phyloP scores from a whole-genome alignment of 805 yeast species.

The Ogataea pini region DNA sequence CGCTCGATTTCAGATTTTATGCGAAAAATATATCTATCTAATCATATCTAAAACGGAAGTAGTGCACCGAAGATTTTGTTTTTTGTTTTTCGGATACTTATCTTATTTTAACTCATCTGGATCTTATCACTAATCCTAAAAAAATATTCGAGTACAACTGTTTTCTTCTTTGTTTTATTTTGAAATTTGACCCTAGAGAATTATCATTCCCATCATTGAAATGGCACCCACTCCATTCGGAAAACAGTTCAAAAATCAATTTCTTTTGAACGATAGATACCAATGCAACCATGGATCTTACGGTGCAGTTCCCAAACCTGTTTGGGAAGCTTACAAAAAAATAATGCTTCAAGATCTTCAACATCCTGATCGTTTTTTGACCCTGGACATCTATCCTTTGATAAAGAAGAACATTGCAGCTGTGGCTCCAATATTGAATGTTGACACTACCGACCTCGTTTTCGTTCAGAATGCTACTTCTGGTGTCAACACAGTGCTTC shows the following conservation, averaged over 20 bases:
- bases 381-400: conserved; percentile 29
- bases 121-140: too few relatives aligned
- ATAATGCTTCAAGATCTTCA: conserved; percentile 31
- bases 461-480: conserved; percentile 60
- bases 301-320: conserved; percentile 55
- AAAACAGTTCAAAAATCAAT: conserved; percentile 48
- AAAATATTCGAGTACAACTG: too few relatives aligned
- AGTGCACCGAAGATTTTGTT: too few relatives aligned
- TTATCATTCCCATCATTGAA: too few relatives aligned
- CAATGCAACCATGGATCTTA: conserved; percentile 68
- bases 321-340: conserved; percentile 40
- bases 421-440: conserved; percentile 46
- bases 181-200: too few relatives aligned
- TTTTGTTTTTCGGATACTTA: too few relatives aligned
- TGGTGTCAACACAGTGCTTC: conserved; percentile 56
- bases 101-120: too few relatives aligned
- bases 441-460: conserved; percentile 50
- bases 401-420: conserved; percentile 39
- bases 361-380: conserved; percentile 51
- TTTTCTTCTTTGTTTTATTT: too few relatives aligned
- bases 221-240: conserved; percentile 55
- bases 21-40: too few relatives aligned
- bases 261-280: conserved; percentile 29
- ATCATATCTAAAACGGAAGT: too few relatives aligned
- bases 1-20: too few relatives aligned